Conservation (phyloP, 2,329 filamentous ascomycete species). For the Fusarium duplospermum region DNA sequence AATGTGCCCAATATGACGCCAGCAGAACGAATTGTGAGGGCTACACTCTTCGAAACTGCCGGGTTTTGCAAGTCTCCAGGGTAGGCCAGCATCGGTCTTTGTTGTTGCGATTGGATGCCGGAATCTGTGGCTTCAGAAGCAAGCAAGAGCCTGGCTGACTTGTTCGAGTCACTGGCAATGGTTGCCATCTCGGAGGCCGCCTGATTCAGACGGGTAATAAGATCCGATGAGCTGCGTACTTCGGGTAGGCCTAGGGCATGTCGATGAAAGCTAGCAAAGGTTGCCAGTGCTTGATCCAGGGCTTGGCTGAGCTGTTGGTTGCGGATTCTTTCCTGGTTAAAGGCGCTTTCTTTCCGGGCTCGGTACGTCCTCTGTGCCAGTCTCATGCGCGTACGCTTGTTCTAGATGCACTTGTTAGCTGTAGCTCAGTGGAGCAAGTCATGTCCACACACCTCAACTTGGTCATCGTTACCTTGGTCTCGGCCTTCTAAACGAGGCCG, state of each 20-base stretch:
- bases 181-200: background rate
- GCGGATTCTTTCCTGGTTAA: conserved; percentile 5
- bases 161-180: background rate
- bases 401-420: background rate
- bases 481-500: background rate
- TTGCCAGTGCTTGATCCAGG: background rate
- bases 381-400: conserved; percentile 6
- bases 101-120: background rate
- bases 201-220: background rate
- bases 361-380: conserved; percentile 16
- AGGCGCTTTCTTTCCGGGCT: background rate
- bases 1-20: background rate
- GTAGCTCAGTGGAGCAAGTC: background rate
- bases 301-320: conserved; percentile 3
- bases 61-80: background rate
- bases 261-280: background rate
- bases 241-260: background rate
- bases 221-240: background rate
- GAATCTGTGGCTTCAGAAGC: background rate
- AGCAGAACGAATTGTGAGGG: background rate
- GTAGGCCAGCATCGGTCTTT: too few relatives aligned
- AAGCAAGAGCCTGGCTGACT: background rate
- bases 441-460: background rate
- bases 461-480: background rate
- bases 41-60: background rate